Conservation (phyloP, 495 filamentous ascomycete genomes). For the Penicillium paxilli region DNA sequence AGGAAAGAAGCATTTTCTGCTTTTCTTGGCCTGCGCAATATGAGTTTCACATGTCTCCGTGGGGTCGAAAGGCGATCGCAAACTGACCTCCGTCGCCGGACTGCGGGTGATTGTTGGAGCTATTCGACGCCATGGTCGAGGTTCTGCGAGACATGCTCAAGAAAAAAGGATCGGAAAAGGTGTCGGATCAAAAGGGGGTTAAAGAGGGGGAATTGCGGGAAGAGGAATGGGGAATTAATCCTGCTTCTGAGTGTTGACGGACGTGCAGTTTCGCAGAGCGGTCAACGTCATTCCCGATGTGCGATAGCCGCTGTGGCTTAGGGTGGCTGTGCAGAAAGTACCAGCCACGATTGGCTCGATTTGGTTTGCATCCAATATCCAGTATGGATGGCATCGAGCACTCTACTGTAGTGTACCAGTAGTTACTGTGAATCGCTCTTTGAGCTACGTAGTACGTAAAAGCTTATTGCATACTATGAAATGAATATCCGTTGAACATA, state of each 20-base stretch:
- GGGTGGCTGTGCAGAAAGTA: constrained; percentile 17
- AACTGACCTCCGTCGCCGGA: constrained; percentile 43
- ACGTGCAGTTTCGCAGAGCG: constrained; percentile 34
- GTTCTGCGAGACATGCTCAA: constrained; percentile 50
- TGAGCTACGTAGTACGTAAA: no score
- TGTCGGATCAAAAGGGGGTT: background rate
- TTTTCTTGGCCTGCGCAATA: constrained; percentile 66
- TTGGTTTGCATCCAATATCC: background rate
- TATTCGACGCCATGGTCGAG: constrained; percentile 40
- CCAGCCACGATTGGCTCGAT: constrained; percentile 22
- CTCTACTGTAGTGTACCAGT: no score
- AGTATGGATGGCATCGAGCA: no score
- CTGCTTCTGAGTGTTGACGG: constrained; percentile 37
- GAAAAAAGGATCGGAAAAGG: background rate
- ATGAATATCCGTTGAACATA: background rate
- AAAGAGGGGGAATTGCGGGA: constrained; percentile 19
- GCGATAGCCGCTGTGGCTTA: constrained; percentile 19
- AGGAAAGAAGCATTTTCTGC: constrained; percentile 79
- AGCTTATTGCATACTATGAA: background rate
- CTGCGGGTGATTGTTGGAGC: constrained; percentile 35
- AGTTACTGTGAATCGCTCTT: no score
- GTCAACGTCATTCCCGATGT: constrained; percentile 41
- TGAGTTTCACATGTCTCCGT: constrained; percentile 18
- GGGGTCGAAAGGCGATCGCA: constrained; percentile 8
- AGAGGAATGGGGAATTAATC: constrained; percentile 25